Conservation (phyloP, 148 eudicot species). For the Chenopodium suecicum region DNA sequence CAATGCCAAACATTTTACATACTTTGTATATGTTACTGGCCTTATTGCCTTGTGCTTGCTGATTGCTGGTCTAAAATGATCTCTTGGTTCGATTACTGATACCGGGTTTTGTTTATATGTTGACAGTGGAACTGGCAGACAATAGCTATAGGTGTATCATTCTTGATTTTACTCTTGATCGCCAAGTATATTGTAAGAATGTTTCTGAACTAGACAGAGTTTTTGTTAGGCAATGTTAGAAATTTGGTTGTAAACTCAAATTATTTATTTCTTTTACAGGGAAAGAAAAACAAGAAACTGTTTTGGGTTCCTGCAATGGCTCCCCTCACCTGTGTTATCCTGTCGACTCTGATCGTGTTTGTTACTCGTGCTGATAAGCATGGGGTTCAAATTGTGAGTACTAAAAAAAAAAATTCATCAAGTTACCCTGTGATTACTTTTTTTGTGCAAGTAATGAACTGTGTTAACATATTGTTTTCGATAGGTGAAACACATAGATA, state of each 20-base stretch:
- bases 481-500: constrained; percentile 62
- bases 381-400: constrained; percentile 73
- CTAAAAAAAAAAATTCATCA: no score
- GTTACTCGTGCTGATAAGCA: constrained; percentile 63
- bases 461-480: neutral
- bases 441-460: neutral
- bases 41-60: neutral
- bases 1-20: no score
- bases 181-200: constrained; percentile 69
- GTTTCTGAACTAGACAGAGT: neutral
- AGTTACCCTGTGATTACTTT: neutral
- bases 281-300: constrained; percentile 65
- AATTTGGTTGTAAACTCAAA: neutral
- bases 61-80: neutral
- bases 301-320: constrained; percentile 94
- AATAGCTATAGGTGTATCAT: constrained; percentile 58
- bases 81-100: neutral
- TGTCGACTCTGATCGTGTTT: constrained; percentile 67
- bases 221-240: neutral
- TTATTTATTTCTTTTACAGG: constrained; percentile 35
- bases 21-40: neutral
- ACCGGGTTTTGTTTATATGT: neutral
- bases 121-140: constrained; percentile 92
- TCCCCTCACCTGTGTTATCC: constrained; percentile 68
- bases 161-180: constrained; percentile 66